These are phyloP conservation scores for Nicotiana attenuata DNA, from an alignment of 257 asterid genomes.

Conservation along the genomic window DNA sequence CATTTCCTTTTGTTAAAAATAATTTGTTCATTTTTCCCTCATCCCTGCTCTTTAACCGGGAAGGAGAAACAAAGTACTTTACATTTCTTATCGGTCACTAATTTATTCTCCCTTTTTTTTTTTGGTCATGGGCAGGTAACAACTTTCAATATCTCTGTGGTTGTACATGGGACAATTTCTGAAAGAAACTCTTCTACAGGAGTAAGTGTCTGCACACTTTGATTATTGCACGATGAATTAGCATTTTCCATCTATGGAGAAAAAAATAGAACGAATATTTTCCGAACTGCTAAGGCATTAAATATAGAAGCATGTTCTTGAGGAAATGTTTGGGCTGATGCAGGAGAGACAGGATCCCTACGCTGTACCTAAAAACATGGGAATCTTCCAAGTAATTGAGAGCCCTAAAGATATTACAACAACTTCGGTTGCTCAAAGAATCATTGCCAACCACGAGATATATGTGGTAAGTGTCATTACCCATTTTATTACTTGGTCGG, in stretches of 20 bases:
- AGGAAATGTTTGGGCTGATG: constrained; percentile 12
- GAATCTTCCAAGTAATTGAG: constrained; percentile 59
- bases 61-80: not conserved
- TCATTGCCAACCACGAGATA: constrained; percentile 74
- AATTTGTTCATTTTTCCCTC: not conserved
- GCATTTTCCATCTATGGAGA: not conserved
- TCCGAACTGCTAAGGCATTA: not conserved
- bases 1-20: not conserved
- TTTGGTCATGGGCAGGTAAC: constrained; percentile 29
- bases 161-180: constrained; percentile 74
- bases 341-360: constrained; percentile 79
- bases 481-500: not conserved
- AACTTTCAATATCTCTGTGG: constrained; percentile 81
- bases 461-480: constrained; percentile 43
- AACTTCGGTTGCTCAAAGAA: constrained; percentile 70
- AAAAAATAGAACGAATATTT: not conserved
- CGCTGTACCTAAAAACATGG: constrained; percentile 66
- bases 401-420: constrained; percentile 81
- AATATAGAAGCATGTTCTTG: not conserved
- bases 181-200: constrained; percentile 45
- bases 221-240: not conserved
- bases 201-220: constrained; percentile 38
- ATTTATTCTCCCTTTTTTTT: not conserved
- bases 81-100: not conserved
- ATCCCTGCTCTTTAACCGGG: not conserved